Evolutionary conservation across 2,329 filamentous ascomycete genomes (phyloP).

Genomic region (Thermochaetoides dissita): DNA sequence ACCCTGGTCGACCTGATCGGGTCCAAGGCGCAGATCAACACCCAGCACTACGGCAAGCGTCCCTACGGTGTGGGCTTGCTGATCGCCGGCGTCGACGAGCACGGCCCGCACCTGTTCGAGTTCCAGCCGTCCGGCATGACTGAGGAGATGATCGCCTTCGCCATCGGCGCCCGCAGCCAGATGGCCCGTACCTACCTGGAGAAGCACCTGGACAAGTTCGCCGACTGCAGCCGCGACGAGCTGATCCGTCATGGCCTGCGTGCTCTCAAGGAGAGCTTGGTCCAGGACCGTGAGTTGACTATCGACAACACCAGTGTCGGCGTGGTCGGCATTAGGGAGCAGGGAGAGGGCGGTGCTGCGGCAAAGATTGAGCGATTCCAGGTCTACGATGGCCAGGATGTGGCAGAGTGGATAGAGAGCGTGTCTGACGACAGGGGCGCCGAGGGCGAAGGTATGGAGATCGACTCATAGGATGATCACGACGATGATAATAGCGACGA

Average conservation of each 20-base stretch:
- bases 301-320: slow-evolving; percentile 93
- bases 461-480: slow-evolving; percentile 17
- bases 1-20: slow-evolving; percentile 84
- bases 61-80: slow-evolving; percentile 91
- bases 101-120: slow-evolving; percentile 90
- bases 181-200: slow-evolving; percentile 97
- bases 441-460: slow-evolving; percentile 24
- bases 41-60: slow-evolving; percentile 90
- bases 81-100: slow-evolving; percentile 85
- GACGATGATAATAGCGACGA: neutral
- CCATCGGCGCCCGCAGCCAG: slow-evolving; percentile 89
- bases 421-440: slow-evolving; percentile 40
- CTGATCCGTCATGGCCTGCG: slow-evolving; percentile 79
- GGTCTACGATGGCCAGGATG: slow-evolving; percentile 78
- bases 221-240: slow-evolving; percentile 63
- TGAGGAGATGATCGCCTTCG: slow-evolving; percentile 92
- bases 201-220: slow-evolving; percentile 75
- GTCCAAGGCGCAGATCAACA: slow-evolving; percentile 94
- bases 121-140: slow-evolving; percentile 95
- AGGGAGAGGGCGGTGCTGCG: slow-evolving; percentile 25
- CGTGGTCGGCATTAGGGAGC: slow-evolving; percentile 45
- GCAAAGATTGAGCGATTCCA: slow-evolving; percentile 63
- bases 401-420: slow-evolving; percentile 74
- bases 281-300: slow-evolving; percentile 94
- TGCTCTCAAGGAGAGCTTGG: slow-evolving; percentile 87